Evolutionary conservation across 1,139 yeast genomes (phyloP), one percentile per base, ranked within the genome.

Genomic region (Magnusiomyces clavatus): DNA sequence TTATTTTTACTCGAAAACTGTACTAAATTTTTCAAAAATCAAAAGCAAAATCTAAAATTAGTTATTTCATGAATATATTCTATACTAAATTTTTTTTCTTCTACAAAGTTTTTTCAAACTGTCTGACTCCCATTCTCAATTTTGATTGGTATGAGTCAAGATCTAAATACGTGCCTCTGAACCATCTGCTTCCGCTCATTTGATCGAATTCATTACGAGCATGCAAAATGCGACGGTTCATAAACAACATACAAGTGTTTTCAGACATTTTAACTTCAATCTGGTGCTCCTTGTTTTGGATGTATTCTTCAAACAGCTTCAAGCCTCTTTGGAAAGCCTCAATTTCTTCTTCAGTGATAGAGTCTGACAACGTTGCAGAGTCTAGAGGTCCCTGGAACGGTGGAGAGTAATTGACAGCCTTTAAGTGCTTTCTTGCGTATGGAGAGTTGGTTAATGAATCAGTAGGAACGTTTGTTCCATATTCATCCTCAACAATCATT

Each of bases 341-440:
- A 56, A 81, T 76, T 14, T 57, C 51, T 2, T 43, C 19, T n/a
- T 56, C 56, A 40, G 58, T 46, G 3, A 55, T 65, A 2, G 54
- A 49, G n/a, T 55, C 58, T 2, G 65, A 56, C 1, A 62, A 61
- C 54, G 57, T 58, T 49, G 58, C 69, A 10, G 34, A 29, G 44
- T 83, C 89, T 56, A 81, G 78, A 0, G 94, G 94, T 0, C 88
- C 94, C 62, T 86, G 95, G 71, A 85, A 86, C 12, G 94, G 94
- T 1, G 95, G 95, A 1, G 94, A 81, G 64, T 86, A 86, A 61
- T 84, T 85, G 38, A 85, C 77, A 49, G 77, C 82, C 56, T 77
- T 77, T 54, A 84, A 77, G 42, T 65, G 64, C 8, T 72, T 71
- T 10, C 57, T 61, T 14, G 17, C 12, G 11, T 68, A 70, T 0